Percentiles rank a stretch among this genome's conserved stretches.
Evolutionary conservation across 179 eudicot genomes (phyloP).

Genomic region (Silene vulgaris): DNA sequence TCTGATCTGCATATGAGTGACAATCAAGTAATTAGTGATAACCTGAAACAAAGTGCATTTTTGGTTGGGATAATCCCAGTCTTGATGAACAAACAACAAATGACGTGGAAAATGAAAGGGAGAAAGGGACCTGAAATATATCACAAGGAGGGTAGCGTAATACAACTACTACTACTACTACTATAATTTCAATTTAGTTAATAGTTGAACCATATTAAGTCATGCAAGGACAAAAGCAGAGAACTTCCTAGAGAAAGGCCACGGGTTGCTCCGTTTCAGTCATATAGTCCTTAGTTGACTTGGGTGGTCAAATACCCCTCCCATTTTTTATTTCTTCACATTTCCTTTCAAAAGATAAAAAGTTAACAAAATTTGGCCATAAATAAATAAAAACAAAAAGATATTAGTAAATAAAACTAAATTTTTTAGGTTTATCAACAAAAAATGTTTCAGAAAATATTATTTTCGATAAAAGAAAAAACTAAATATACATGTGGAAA

Average conservation of each 20-base stretch:
- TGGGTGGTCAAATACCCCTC: background rate
- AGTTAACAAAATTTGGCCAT: too few relatives aligned
- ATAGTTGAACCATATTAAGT: background rate
- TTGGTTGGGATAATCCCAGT: background rate
- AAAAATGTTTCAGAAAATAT: too few relatives aligned
- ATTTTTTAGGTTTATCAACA: too few relatives aligned
- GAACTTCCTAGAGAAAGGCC: background rate
- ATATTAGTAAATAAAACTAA: too few relatives aligned
- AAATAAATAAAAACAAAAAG: too few relatives aligned
- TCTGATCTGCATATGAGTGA: conserved; percentile 49
- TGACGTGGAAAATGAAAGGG: background rate
- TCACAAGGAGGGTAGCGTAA: background rate
- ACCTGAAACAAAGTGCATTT: background rate
- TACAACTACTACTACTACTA: too few relatives aligned
- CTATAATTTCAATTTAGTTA: background rate
- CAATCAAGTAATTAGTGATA: conserved; percentile 1
- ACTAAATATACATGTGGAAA: too few relatives aligned
- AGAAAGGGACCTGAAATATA: background rate
- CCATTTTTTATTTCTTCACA: too few relatives aligned
- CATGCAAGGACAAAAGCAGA: background rate
- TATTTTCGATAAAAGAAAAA: too few relatives aligned
- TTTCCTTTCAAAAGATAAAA: too few relatives aligned
- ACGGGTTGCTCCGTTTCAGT: background rate
- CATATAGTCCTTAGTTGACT: background rate
- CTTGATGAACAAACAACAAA: background rate